Evolutionary conservation across 2,329 filamentous ascomycete species (phyloP), one percentile per base, ranked within the genome.

Genomic region (Neopestalotiopsis clavispora): DNA sequence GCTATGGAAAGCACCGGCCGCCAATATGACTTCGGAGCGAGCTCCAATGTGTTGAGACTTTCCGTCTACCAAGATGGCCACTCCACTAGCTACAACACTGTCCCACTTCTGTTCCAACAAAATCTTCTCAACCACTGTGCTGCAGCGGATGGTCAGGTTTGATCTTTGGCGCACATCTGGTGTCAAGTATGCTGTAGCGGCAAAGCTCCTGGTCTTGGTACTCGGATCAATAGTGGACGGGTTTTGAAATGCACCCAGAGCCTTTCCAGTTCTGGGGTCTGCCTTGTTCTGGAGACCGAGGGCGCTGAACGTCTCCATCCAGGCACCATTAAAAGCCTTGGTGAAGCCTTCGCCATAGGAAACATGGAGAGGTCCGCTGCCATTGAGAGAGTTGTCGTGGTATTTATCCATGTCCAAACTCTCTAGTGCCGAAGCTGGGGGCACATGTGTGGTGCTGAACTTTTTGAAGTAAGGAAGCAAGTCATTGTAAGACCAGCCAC

Each of bases 1-100:
- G 1, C 77, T 83, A 45, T 81, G 69, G 30, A 83, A 75, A 0
- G 78, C 77, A 1, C 83, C 82, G 0, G 82, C 82, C 0, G 81
- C 78, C 4, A 86, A 71, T 60, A 85, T 80, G 2, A 85, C 78
- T 67, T 85, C 84, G 13, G 58, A 69, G 13, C 57, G 67, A 20
- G 72, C 75, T 0, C 9, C 32, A 5, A 74, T 52, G 30, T 34
- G 61, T 20, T 38, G 12, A 3, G 67, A 71, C 10, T 59, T 68
- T 2, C 52, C 52, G 17, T 75, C 72, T 59, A 75, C 75, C 32
- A 71, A 69, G 12, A 80, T 70, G 56, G 78, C 74, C 23, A 83
- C 79, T 4, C 81, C 80, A 0, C 75, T 80, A 4, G 80, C 80
- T 3, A 76, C 68, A 20, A 77, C 73, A 5, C 75, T 68, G 4